phyloP scores from a whole-genome alignment of 441 rosid species.

The Monsonia emarginata region DNA sequence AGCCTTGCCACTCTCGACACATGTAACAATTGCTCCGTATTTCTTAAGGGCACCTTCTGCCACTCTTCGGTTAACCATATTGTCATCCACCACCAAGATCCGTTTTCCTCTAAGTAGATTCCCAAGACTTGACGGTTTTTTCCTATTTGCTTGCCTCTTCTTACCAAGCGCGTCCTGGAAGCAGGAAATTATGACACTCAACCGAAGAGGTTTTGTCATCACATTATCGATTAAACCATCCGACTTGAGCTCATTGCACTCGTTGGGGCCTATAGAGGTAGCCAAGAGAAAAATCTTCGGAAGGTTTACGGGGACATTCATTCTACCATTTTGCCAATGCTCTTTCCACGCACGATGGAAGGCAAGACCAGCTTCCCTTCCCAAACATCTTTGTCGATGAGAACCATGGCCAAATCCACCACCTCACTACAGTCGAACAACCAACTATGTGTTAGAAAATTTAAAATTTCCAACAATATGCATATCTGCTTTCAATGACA shows the following conservation, averaged over 20 bases:
- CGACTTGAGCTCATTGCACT: conserved; percentile 40
- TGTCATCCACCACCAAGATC: conserved; percentile 91
- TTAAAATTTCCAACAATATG: too few species aligned
- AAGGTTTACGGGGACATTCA: conserved; percentile 22
- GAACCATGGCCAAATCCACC: conserved; percentile 41
- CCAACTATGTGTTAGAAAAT: too few species aligned
- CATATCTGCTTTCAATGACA: too few species aligned
- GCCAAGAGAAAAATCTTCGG: conserved; percentile 64
- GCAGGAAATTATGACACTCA: conserved; percentile 49
- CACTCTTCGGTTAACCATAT: conserved; percentile 75
- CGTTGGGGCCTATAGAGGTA: conserved; percentile 34
- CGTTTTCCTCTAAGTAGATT: conserved; percentile 46
- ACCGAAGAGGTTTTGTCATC: conserved; percentile 64
- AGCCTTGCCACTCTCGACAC: conserved; percentile 70
- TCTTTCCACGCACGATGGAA: conserved; percentile 30
- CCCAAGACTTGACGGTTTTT: conserved; percentile 42
- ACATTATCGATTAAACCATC: conserved; percentile 46
- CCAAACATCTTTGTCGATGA: conserved; percentile 75
- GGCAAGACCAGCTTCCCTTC: conserved; percentile 34
- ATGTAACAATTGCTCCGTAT: conserved; percentile 74
- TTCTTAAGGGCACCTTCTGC: conserved; percentile 83
- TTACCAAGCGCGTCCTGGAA: conserved; percentile 69
- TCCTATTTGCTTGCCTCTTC: conserved; percentile 37
- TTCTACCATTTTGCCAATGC: conserved; percentile 20
- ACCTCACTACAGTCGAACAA: conserved; percentile 33